Evolutionary conservation across 495 filamentous ascomycete genomes (phyloP).

Genomic region (Rhypophila decipiens): DNA sequence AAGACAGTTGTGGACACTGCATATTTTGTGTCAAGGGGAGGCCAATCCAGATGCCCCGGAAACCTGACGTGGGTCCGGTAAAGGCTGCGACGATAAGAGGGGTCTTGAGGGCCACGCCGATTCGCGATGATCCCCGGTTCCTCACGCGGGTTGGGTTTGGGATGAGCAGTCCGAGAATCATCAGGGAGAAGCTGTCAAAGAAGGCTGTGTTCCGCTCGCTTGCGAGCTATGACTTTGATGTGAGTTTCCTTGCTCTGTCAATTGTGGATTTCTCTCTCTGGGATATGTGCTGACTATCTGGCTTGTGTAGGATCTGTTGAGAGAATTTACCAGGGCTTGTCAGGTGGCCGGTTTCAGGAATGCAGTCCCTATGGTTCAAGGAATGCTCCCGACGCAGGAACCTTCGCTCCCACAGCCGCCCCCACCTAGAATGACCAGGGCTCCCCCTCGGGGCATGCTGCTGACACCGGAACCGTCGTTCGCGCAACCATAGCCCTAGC

Average conservation of each 20-base stretch:
- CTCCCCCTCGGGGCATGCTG: no score
- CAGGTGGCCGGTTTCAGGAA: no score
- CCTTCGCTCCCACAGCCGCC: no score
- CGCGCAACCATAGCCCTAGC: no score
- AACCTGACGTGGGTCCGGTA: conserved; percentile 18
- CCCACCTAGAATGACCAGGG: no score
- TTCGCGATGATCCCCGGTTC: conserved; percentile 50
- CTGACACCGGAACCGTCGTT: no score
- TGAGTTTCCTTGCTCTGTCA: conserved; percentile 17
- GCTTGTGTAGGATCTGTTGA: conserved; percentile 16
- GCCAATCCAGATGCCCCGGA: conserved; percentile 25
- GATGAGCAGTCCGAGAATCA: conserved; percentile 47
- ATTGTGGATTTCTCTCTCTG: neutral
- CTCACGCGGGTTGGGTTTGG: conserved; percentile 52
- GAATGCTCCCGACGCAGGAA: no score
- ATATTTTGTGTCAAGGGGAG: conserved; percentile 42
- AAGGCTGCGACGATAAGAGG: conserved; percentile 26
- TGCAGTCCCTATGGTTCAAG: no score
- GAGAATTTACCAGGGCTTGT: conserved; percentile 23
- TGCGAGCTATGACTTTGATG: conserved; percentile 42
- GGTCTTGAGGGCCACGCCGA: conserved; percentile 31
- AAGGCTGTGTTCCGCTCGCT: conserved; percentile 42
- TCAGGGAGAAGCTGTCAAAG: conserved; percentile 35
- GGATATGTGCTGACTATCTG: neutral
- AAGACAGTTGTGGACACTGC: conserved; percentile 45